Conservation (phyloP, 108 stramenopile genomes). For the Cyclotella cryptica region DNA sequence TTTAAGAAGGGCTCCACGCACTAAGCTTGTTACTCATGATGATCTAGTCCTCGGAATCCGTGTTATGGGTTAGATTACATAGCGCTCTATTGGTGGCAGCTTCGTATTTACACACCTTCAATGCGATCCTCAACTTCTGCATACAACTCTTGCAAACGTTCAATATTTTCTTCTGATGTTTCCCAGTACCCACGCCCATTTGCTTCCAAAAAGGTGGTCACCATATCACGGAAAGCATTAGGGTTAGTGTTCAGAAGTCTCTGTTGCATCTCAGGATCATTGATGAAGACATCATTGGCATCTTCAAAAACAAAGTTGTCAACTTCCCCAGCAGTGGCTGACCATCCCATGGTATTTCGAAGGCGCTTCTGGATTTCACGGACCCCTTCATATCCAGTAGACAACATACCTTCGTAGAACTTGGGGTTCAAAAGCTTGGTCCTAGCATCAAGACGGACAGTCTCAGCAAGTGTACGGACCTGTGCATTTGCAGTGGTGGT, state of each 20-base stretch:
- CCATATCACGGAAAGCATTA: constrained; percentile 97
- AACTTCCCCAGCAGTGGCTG: constrained; percentile 96
- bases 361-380: constrained; percentile 98
- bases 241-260: constrained; percentile 95
- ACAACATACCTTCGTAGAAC: constrained; percentile 98
- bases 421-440: constrained; percentile 98
- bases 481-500: constrained; percentile 98
- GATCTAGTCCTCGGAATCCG: constrained; percentile 43
- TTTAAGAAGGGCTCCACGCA: constrained; percentile 25
- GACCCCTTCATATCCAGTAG: constrained; percentile 96
- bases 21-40: constrained; percentile 20
- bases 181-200: constrained; percentile 97
- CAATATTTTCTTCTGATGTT: constrained; percentile 94
- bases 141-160: constrained; percentile 95
- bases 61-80: constrained; percentile 12
- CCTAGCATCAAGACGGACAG: constrained; percentile 96
- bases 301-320: constrained; percentile 99
- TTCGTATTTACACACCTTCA: constrained; percentile 87
- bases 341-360: constrained; percentile 98
- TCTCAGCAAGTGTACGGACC: constrained; percentile 94
- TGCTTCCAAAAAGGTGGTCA: constrained; percentile 96
- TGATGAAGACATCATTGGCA: constrained; percentile 95
- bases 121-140: constrained; percentile 97
- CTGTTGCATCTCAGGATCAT: constrained; percentile 95
- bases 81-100: constrained; percentile 19